A percentile compares a stretch with the other conserved stretches of the same genome.
Conservation (phyloP, 2,329 filamentous ascomycete genomes). For the Neonectria ditissima region DNA sequence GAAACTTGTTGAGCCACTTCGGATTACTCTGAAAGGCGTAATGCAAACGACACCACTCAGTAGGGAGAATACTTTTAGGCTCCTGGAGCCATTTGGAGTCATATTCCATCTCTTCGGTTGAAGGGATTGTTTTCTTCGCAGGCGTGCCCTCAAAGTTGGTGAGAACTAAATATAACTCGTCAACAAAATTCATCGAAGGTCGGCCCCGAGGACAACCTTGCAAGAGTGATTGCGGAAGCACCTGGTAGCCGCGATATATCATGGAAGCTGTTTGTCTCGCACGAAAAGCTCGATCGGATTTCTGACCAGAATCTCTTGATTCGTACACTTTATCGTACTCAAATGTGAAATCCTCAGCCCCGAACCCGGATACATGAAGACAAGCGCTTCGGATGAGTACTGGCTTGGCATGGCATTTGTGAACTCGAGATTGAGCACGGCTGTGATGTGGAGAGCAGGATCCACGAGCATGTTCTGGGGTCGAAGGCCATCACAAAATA, state of each 20-base stretch:
- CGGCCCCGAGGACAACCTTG: not conserved
- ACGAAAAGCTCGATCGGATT: not conserved
- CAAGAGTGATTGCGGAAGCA: too few relatives aligned
- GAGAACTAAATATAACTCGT: conserved; percentile 18
- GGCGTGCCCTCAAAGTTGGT: rapidly evolving
- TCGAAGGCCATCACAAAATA: too few relatives aligned
- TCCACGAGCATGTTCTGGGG: too few relatives aligned
- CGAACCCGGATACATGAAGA: conserved; percentile 27
- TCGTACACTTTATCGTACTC: conserved; percentile 25
- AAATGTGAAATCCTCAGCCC: conserved; percentile 27
- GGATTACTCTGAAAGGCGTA: conserved; percentile 18
- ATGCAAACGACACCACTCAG: conserved; percentile 32
- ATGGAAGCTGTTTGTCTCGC: conserved; percentile 4
- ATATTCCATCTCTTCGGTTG: conserved; percentile 13
- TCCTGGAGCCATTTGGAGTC: conserved; percentile 30
- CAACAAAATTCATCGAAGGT: not conserved
- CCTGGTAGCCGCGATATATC: not conserved
- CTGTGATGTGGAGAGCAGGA: too few relatives aligned
- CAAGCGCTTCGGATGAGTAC: conserved; percentile 22
- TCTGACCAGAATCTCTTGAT: conserved; percentile 13
- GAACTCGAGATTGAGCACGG: too few relatives aligned
- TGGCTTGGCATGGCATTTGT: too few relatives aligned
- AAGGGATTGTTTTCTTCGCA: not conserved
- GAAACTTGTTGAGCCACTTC: conserved; percentile 28
- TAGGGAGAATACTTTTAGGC: not conserved